These are phyloP conservation scores for Penicillium paradoxum DNA, from an alignment of 495 filamentous ascomycete genomes.

Conservation along the genomic window DNA sequence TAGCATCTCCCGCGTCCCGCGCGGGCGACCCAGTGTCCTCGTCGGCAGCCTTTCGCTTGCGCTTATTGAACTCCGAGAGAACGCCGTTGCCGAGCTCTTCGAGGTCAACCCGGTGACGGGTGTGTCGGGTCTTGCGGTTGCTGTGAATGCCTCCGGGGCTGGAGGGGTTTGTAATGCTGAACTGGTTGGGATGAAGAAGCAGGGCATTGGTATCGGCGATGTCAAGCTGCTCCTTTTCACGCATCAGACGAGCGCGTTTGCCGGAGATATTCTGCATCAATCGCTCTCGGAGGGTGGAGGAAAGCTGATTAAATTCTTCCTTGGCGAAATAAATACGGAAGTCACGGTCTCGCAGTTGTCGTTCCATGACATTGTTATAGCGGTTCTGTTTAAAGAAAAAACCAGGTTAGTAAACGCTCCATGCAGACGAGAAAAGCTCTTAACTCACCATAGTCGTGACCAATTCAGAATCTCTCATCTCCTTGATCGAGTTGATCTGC, in stretches of 20 bases:
- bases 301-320: slow-evolving; percentile 74
- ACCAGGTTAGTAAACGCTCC: background rate
- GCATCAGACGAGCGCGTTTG: slow-evolving; percentile 70
- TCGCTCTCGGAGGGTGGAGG: slow-evolving; percentile 75
- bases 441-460: slow-evolving; percentile 66
- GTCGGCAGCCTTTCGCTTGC: slow-evolving; percentile 69
- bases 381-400: slow-evolving; percentile 27
- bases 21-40: slow-evolving; percentile 69
- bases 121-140: slow-evolving; percentile 78
- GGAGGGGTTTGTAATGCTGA: slow-evolving; percentile 71
- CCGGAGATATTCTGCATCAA: slow-evolving; percentile 70
- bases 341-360: slow-evolving; percentile 37
- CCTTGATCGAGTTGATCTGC: slow-evolving; percentile 77
- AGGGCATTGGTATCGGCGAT: slow-evolving; percentile 84
- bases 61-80: slow-evolving; percentile 60
- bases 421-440: background rate
- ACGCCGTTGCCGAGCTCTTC: slow-evolving; percentile 66
- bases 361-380: slow-evolving; percentile 39
- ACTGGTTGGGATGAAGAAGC: slow-evolving; percentile 88
- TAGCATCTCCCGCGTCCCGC: slow-evolving; percentile 46
- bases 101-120: slow-evolving; percentile 71
- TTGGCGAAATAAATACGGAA: slow-evolving; percentile 66
- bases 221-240: slow-evolving; percentile 86
- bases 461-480: slow-evolving; percentile 75
- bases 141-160: slow-evolving; percentile 77